Percentiles rank a stretch among this genome's conserved stretches.
Evolutionary conservation across 78 protist species (phyloP).

Genomic region (Chrysochromulina parva): DNA sequence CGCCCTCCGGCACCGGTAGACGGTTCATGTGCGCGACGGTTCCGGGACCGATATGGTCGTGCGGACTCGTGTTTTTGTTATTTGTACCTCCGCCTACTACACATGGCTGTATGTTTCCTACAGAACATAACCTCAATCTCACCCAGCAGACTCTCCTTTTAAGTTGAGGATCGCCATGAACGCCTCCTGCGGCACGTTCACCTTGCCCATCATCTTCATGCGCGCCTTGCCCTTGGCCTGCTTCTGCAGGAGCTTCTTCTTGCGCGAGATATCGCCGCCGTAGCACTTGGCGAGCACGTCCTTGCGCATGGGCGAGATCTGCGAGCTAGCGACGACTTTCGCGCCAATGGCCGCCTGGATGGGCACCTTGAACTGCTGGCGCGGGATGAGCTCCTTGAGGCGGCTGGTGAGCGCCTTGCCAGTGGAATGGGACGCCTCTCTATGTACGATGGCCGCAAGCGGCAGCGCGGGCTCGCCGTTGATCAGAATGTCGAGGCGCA

Average conservation of each 20-base stretch:
- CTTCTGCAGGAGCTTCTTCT: slow-evolving; percentile 72
- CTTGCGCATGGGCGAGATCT: slow-evolving; percentile 65
- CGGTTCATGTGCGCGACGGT: too few relatives aligned
- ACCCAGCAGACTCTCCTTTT: too few relatives aligned
- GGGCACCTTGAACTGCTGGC: neutral
- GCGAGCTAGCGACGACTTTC: slow-evolving; percentile 75
- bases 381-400: neutral
- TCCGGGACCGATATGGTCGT: too few relatives aligned
- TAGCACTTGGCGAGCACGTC: slow-evolving; percentile 85
- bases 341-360: slow-evolving; percentile 72
- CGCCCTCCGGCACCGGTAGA: too few relatives aligned
- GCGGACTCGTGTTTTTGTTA: too few relatives aligned
- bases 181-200: slow-evolving; percentile 67
- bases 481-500: slow-evolving; percentile 44
- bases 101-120: too few relatives aligned
- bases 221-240: slow-evolving; percentile 88
- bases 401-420: neutral
- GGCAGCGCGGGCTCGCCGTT: slow-evolving; percentile 80
- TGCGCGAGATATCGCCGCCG: slow-evolving; percentile 17
- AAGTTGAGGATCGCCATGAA: neutral
- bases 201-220: slow-evolving; percentile 73
- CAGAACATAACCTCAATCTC: too few relatives aligned
- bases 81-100: too few relatives aligned
- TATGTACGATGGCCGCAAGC: slow-evolving; percentile 64
- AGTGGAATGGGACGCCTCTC: neutral